Evolutionary conservation across 1,139 yeast species (phyloP).

Genomic region (Diutina rugosa): DNA sequence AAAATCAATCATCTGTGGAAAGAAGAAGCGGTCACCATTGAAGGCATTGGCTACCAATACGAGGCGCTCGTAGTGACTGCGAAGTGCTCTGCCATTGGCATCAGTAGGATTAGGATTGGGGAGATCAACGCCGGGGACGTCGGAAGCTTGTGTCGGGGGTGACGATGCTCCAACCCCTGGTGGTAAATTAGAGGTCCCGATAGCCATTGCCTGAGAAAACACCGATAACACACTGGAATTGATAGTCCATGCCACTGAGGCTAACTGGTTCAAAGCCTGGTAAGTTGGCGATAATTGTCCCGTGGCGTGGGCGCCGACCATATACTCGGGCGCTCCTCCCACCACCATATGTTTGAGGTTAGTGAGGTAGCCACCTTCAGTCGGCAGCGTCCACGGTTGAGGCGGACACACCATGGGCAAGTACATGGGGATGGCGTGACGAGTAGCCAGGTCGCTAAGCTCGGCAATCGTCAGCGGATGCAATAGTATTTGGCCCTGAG

Average conservation of each 20-base stretch:
- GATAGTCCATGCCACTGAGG: constrained; percentile 24
- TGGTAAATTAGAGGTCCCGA: constrained; percentile 3
- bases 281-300: constrained; percentile 24
- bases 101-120: neutral
- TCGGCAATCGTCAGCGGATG: neutral
- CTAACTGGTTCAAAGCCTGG: constrained; percentile 17
- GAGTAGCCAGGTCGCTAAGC: neutral
- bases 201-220: constrained; percentile 12
- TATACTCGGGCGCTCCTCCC: constrained; percentile 10
- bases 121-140: neutral
- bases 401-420: neutral
- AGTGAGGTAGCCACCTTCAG: neutral
- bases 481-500: neutral
- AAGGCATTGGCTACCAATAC: constrained; percentile 15
- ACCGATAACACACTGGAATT: constrained; percentile 14
- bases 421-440: neutral
- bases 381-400: neutral
- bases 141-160: constrained; percentile 4
- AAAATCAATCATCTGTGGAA: constrained; percentile 29
- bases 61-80: constrained; percentile 13
- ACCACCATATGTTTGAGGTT: neutral
- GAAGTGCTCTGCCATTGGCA: constrained; percentile 3
- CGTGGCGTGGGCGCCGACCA: constrained; percentile 15
- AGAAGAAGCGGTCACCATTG: constrained; percentile 25
- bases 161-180: constrained; percentile 11